A percentile compares a stretch with the other conserved stretches of the same genome.
Evolutionary conservation across 768 basidiomycete genomes (phyloP).

Genomic region (Leccinum aurantiacum): DNA sequence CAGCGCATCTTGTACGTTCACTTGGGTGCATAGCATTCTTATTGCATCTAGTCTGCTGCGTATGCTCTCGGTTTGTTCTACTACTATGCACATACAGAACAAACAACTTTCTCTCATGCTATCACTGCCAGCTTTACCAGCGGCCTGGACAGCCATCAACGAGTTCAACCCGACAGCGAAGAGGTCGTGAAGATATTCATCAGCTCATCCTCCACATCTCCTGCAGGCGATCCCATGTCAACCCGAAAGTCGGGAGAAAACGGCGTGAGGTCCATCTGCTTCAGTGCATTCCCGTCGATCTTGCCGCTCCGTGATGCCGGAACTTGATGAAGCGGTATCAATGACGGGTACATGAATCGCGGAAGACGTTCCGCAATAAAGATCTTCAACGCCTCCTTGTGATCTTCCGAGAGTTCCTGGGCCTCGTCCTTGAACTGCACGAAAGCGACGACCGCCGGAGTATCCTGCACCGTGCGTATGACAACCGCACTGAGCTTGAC

Average conservation of each 20-base stretch:
- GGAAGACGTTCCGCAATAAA: conserved; percentile 31
- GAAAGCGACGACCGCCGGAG: conserved; percentile 32
- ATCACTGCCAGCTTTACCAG: too few relatives aligned
- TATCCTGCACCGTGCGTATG: conserved; percentile 29
- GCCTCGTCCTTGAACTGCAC: conserved; percentile 24
- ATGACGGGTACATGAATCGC: conserved; percentile 34
- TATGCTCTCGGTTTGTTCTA: background rate
- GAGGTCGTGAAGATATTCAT: conserved; percentile 32
- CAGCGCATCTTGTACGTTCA: background rate
- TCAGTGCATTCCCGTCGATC: conserved; percentile 30
- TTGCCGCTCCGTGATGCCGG: conserved; percentile 30
- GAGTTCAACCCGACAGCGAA: conserved; percentile 33
- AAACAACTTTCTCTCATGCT: too few relatives aligned
- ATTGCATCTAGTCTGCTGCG: background rate
- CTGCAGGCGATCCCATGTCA: conserved; percentile 26
- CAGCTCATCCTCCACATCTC: conserved; percentile 30
- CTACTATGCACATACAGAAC: too few relatives aligned
- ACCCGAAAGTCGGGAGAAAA: conserved; percentile 23
- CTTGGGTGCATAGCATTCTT: background rate
- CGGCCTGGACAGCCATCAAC: conserved; percentile 31
- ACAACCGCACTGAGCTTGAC: conserved; percentile 25
- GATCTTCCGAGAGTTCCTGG: conserved; percentile 17
- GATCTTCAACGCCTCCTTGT: conserved; percentile 22
- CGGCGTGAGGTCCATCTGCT: conserved; percentile 25
- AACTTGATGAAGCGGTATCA: conserved; percentile 26